These are phyloP conservation scores for Fusarium goolgardi DNA, from an alignment of 2,329 filamentous ascomycete species.

Conservation along the genomic window DNA sequence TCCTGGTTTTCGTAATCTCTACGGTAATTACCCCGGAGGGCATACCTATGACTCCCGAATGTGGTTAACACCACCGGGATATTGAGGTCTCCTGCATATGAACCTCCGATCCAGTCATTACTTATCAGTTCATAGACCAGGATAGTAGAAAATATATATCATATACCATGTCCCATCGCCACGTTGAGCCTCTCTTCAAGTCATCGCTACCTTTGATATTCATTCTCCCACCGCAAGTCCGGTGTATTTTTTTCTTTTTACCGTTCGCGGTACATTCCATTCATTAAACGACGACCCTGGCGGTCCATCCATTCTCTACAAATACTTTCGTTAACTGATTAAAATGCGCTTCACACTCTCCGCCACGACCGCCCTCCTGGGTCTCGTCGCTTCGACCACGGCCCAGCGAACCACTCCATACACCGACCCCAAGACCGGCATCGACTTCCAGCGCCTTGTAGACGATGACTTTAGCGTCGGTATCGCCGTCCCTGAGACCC, in stretches of 20 bases:
- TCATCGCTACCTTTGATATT: conserved; percentile 26
- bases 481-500: conserved; percentile 61
- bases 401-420: conserved; percentile 48
- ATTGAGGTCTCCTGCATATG: conserved; percentile 9
- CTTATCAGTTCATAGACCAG: neutral
- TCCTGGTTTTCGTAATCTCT: neutral
- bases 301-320: conserved; percentile 34
- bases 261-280: conserved; percentile 31
- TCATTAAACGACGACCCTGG: conserved; percentile 41
- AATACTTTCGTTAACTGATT: conserved; percentile 8
- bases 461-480: conserved; percentile 59
- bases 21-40: neutral
- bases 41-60: neutral
- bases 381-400: conserved; percentile 34
- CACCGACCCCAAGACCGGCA: conserved; percentile 58
- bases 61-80: neutral
- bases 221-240: conserved; percentile 26
- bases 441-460: conserved; percentile 56
- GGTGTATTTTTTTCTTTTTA: conserved; percentile 17
- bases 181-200: conserved; percentile 3
- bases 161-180: neutral
- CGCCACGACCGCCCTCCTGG: conserved; percentile 35
- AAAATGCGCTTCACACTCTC: conserved; percentile 38
- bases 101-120: neutral
- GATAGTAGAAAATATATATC: conserved; percentile 14